phyloP scores from a whole-genome alignment of 257 asterid genomes.

The Capsicum chinense region DNA sequence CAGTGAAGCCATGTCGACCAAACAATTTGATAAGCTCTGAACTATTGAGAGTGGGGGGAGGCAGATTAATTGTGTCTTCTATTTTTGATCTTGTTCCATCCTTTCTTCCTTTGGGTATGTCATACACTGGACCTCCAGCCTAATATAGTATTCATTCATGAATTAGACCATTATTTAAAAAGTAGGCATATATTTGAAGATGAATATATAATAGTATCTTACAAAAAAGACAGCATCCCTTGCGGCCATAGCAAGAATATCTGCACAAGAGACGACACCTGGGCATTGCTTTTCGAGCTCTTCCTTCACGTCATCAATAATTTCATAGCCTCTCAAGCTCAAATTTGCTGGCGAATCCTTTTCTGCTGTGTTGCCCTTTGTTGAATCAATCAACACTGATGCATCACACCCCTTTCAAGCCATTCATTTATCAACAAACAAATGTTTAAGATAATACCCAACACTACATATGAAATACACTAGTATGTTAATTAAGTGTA shows the following conservation, averaged over 20 bases:
- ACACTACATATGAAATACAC: background rate
- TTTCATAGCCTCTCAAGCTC: constrained; percentile 78
- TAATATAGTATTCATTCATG: constrained; percentile 30
- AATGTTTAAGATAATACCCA: too few species aligned
- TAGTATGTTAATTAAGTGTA: background rate
- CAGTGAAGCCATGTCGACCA: constrained; percentile 74
- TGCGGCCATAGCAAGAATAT: constrained; percentile 90
- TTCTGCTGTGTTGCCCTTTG: constrained; percentile 80
- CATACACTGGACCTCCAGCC: constrained; percentile 92
- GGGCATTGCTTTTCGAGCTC: constrained; percentile 76
- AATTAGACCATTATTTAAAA: background rate
- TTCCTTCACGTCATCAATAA: constrained; percentile 75
- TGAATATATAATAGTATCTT: constrained; percentile 26
- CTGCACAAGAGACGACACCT: constrained; percentile 94
- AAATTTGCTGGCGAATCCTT: constrained; percentile 95
- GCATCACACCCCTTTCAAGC: constrained; percentile 77
- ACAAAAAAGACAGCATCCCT: constrained; percentile 92
- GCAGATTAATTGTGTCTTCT: constrained; percentile 81
- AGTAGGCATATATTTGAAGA: background rate
- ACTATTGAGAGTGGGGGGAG: constrained; percentile 73
- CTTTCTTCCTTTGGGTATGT: constrained; percentile 79
- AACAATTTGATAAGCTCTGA: constrained; percentile 71
- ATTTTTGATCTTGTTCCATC: constrained; percentile 87
- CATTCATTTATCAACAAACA: background rate
- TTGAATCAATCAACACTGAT: constrained; percentile 77